These are phyloP conservation scores for Penicillium sp. DNA, from an alignment of 2,329 filamentous ascomycete species.

Conservation along the genomic window DNA sequence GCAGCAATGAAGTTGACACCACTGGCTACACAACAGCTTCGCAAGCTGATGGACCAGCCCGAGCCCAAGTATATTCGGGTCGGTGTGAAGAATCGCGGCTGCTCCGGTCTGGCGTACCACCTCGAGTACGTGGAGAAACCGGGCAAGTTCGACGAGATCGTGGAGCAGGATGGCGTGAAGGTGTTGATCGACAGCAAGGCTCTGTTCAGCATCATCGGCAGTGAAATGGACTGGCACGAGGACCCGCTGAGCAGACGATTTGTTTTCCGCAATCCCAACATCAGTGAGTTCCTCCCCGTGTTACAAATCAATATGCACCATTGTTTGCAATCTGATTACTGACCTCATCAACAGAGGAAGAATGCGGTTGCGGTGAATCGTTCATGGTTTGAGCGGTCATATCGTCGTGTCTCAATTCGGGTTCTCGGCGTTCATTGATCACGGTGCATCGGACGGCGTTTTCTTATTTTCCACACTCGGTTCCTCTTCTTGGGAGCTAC, in stretches of 20 bases:
- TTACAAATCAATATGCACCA: background rate
- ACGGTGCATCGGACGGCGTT: conserved; percentile 44
- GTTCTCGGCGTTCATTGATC: conserved; percentile 23
- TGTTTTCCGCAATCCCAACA: conserved; percentile 95
- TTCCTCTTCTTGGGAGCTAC: conserved; percentile 8
- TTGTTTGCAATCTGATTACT: conserved; percentile 15
- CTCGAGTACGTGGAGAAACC: conserved; percentile 94
- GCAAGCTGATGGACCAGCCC: conserved; percentile 75
- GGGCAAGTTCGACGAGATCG: conserved; percentile 82
- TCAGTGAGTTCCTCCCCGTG: conserved; percentile 68
- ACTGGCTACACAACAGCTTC: conserved; percentile 76
- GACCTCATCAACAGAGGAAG: conserved; percentile 69
- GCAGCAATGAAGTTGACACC: conserved; percentile 87
- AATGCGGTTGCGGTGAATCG: conserved; percentile 94
- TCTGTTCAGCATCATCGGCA: conserved; percentile 95
- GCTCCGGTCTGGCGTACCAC: conserved; percentile 90
- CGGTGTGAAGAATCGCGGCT: conserved; percentile 90
- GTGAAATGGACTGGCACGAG: conserved; percentile 98
- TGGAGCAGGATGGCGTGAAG: conserved; percentile 94
- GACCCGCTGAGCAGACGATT: conserved; percentile 92
- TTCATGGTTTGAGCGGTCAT: conserved; percentile 69
- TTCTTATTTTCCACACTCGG: conserved; percentile 17
- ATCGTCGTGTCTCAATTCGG: conserved; percentile 16
- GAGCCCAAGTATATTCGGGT: conserved; percentile 92
- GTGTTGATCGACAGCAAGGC: conserved; percentile 97